phyloP scores from a whole-genome alignment of 345 rosid species.

The Acer negundo region DNA sequence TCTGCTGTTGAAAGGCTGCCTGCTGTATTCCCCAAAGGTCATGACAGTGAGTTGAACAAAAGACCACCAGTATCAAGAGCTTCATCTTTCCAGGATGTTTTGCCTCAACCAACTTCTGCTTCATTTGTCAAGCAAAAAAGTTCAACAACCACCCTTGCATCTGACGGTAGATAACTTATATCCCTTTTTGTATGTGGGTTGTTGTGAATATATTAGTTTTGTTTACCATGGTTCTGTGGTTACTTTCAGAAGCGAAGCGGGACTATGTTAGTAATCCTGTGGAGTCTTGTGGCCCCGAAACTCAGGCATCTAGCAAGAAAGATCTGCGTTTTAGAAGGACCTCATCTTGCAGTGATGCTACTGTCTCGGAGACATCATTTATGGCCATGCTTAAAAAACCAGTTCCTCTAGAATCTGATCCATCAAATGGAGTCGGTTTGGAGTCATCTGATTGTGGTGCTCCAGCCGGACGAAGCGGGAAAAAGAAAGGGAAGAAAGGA shows the following conservation, averaged over 20 bases:
- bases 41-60: constrained; percentile 40
- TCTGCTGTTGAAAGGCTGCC: constrained; percentile 30
- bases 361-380: constrained; percentile 65
- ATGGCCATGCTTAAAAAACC: constrained; percentile 71
- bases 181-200: background rate
- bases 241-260: constrained; percentile 32
- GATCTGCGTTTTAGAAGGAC: constrained; percentile 47
- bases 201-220: background rate
- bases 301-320: constrained; percentile 40
- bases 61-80: constrained; percentile 42
- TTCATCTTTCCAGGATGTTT: constrained; percentile 54
- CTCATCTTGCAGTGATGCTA: constrained; percentile 50
- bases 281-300: constrained; percentile 21
- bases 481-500: constrained; percentile 60
- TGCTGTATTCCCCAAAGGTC: constrained; percentile 42
- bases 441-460: constrained; percentile 36
- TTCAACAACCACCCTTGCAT: constrained; percentile 29
- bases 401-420: constrained; percentile 15
- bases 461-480: constrained; percentile 31
- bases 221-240: background rate
- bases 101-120: constrained; percentile 42
- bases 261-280: constrained; percentile 31
- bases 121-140: constrained; percentile 36
- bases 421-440: constrained; percentile 14
- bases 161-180: constrained; percentile 44